A percentile compares a stretch with the other conserved stretches of the same genome.
These are phyloP conservation scores for Citrus inodora DNA, from an alignment of 345 rosid genomes.

Conservation along the genomic window DNA sequence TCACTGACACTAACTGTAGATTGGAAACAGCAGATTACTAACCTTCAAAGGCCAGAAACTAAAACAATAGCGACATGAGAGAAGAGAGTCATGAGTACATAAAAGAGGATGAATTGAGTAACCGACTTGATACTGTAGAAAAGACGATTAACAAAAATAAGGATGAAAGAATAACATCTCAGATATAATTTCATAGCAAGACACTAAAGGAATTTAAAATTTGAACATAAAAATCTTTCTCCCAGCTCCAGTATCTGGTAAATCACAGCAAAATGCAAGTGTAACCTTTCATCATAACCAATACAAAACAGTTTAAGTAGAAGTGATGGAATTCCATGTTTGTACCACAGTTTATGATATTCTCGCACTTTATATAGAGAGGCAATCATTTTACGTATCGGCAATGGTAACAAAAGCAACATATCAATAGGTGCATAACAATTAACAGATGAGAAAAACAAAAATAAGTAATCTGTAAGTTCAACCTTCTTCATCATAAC, in stretches of 20 bases:
- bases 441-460: background rate
- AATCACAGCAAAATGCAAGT: background rate
- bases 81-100: background rate
- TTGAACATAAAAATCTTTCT: background rate
- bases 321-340: background rate
- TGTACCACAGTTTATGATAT: background rate
- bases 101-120: background rate
- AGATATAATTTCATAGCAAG: background rate
- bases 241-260: background rate
- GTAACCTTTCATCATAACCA: background rate
- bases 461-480: background rate
- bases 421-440: background rate
- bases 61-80: background rate
- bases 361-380: background rate
- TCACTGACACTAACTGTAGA: slow-evolving; percentile 95
- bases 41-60: background rate
- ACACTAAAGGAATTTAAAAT: background rate
- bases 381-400: background rate
- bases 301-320: background rate
- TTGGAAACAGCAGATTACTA: slow-evolving; percentile 7
- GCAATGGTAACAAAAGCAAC: too few species aligned
- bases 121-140: background rate
- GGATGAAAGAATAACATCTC: background rate
- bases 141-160: background rate
- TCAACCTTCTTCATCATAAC: background rate